Evolutionary conservation across 2,329 filamentous ascomycete genomes (phyloP), one percentile per base, ranked within the genome.

Genomic region (Colletotrichum karsti): DNA sequence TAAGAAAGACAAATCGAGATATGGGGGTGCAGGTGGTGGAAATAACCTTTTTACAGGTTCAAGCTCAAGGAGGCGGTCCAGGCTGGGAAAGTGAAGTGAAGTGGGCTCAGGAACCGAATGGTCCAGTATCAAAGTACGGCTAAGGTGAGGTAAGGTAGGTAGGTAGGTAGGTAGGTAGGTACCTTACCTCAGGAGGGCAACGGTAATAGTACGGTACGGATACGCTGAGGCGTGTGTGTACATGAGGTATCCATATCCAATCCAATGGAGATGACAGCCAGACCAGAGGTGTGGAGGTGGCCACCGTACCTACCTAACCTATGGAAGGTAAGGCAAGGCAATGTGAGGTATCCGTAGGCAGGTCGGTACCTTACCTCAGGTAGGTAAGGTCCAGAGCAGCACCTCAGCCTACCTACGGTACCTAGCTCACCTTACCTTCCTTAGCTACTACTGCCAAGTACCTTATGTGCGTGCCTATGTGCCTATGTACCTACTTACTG

Each of bases 11-110:
- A 53, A 61, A 65, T 35, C 44, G 51, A 58, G 46, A 53, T 54
- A 46, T 69, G 63, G 65, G 68, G 63, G 69, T 71, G 71, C 53
- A 60, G 60, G 63, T 72, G 72, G 75, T 71, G 73, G 72, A 75
- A 79, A 75, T 74, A 78, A 80, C 77, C 77, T 79, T 80, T 67
- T 56, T 78, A 74, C 75, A 78, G 75, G 75, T 75, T 72, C 72
- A 78, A 79, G 76, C 77, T 78, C 77, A n/a, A 76, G 74, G 73
- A 76, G 75, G 71, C 76, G 76, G 41, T 74, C 77, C 77, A 78
- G 74, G 76, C 77, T 63, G 69, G 72, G 72, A 72, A 56, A 67
- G 39, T 28, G 39, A 56, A 67, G 39, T 28, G 39, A 46, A 28
- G 41, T 44, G 55, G 41, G 37, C 35, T 28, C 24, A 48, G 44